phyloP scores from a whole-genome alignment of 805 yeast species.

The Kodamaea restingae region DNA sequence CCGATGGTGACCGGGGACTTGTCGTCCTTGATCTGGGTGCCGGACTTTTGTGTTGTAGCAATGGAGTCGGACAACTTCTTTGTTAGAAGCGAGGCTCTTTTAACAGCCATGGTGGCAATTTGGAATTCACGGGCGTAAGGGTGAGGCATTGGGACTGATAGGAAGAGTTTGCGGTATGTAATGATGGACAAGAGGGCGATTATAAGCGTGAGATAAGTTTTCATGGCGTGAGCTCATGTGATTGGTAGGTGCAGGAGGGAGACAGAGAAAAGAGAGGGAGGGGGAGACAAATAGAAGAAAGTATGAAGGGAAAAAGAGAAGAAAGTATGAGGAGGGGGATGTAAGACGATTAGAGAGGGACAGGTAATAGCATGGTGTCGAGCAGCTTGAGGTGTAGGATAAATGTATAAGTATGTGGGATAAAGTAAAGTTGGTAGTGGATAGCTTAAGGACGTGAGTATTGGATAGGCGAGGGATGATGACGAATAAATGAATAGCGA shows the following conservation, averaged over 20 bases:
- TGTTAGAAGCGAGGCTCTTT: conserved; percentile 77
- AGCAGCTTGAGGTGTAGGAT: no score
- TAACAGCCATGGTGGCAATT: conserved; percentile 87
- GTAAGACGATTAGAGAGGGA: no score
- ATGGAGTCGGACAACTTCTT: conserved; percentile 56
- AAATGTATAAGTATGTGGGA: no score
- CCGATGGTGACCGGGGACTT: conserved; percentile 95
- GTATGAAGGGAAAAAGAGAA: no score
- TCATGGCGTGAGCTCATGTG: conserved; percentile 11
- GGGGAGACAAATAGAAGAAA: background rate
- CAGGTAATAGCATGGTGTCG: no score
- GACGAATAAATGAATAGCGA: no score
- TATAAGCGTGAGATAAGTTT: conserved; percentile 1
- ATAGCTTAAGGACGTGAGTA: no score
- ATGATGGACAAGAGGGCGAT: background rate
- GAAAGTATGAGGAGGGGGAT: no score
- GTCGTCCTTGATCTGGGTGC: conserved; percentile 74
- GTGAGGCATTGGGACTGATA: conserved; percentile 15
- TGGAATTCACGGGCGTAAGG: conserved; percentile 61
- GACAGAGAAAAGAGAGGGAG: background rate
- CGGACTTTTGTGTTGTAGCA: conserved; percentile 43
- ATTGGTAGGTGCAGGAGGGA: conserved; percentile 6
- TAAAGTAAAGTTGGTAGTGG: no score
- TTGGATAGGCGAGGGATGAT: no score
- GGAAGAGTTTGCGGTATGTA: conserved; percentile 3